A percentile compares a stretch with the other conserved stretches of the same genome.
Conservation (phyloP, 225 moss, liverwort and hornwort species). For the Climacium dendroides region DNA sequence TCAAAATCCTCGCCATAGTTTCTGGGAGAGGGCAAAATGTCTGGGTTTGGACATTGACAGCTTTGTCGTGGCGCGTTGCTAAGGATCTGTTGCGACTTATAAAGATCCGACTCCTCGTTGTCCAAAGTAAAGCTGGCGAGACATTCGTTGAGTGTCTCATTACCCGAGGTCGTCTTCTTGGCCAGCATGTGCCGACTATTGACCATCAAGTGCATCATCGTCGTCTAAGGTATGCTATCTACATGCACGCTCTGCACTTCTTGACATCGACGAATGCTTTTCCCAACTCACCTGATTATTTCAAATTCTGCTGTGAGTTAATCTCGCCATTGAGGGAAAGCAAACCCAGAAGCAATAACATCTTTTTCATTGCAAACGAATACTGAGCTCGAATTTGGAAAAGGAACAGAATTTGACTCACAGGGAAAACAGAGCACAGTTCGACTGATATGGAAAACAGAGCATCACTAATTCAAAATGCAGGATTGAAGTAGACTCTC, state of each 20-base stretch:
- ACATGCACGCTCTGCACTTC: not conserved
- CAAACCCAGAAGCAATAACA: not conserved
- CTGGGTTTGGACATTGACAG: not conserved
- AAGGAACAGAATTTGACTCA: not conserved
- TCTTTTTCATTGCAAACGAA: not conserved
- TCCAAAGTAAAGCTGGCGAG: not conserved
- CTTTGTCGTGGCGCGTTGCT: not conserved
- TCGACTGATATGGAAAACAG: not conserved
- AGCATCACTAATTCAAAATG: not conserved
- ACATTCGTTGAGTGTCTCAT: not conserved
- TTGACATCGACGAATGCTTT: not conserved
- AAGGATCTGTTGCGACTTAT: not conserved
- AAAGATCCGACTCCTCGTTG: not conserved
- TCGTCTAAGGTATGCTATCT: not conserved
- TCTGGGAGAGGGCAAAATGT: not conserved
- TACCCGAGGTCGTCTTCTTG: not conserved
- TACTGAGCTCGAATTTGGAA: not conserved
- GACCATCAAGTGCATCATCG: slow-evolving; percentile 19
- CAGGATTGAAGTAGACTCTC: not conserved
- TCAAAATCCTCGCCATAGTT: not conserved
- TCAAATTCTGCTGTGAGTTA: not conserved
- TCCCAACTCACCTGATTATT: not conserved
- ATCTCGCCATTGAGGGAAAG: not conserved
- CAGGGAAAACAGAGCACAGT: not conserved
- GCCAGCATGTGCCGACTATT: not conserved